Percentiles rank a stretch among this genome's conserved stretches.
Conservation (phyloP, 768 basidiomycete species). For the Mycena polygramma region DNA sequence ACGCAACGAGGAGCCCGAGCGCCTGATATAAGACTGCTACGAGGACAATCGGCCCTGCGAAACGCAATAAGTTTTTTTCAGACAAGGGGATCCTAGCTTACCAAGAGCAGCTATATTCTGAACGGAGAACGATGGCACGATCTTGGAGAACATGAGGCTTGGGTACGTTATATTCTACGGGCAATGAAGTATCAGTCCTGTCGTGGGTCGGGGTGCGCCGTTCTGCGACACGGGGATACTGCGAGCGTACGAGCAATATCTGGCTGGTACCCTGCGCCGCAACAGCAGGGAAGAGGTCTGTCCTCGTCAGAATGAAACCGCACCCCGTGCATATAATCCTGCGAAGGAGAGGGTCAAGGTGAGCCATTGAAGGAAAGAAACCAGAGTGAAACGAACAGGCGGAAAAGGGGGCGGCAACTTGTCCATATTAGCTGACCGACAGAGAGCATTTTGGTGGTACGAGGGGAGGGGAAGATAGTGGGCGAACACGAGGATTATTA, state of each 20-base stretch:
- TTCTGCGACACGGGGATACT: neutral
- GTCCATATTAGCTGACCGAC: slow-evolving; percentile 15
- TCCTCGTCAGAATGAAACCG: neutral
- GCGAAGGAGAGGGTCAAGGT: too few species aligned
- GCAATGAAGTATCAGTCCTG: neutral
- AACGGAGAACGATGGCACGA: slow-evolving; percentile 11
- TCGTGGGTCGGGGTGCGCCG: too few species aligned
- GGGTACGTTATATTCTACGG: slow-evolving; percentile 18
- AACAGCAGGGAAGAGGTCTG: slow-evolving; percentile 12
- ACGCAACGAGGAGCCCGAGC: neutral
- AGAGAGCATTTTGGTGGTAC: slow-evolving; percentile 10
- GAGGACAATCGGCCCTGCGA: slow-evolving; percentile 9
- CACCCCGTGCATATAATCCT: slow-evolving; percentile 22
- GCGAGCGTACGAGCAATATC: slow-evolving; percentile 17
- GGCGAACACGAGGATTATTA: too few species aligned
- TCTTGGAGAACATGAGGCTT: slow-evolving; percentile 22
- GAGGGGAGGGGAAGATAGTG: neutral
- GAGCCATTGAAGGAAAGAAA: neutral
- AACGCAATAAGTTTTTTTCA: neutral
- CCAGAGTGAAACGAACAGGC: neutral
- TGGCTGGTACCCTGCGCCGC: slow-evolving; percentile 16
- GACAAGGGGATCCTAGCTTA: neutral
- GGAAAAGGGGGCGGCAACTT: slow-evolving; percentile 13
- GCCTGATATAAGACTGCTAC: neutral
- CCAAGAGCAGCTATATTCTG: slow-evolving; percentile 11